Evolutionary conservation across 2,329 filamentous ascomycete species (phyloP), one percentile per base, ranked within the genome.

Genomic region (Trichophyton mentagrophytes): DNA sequence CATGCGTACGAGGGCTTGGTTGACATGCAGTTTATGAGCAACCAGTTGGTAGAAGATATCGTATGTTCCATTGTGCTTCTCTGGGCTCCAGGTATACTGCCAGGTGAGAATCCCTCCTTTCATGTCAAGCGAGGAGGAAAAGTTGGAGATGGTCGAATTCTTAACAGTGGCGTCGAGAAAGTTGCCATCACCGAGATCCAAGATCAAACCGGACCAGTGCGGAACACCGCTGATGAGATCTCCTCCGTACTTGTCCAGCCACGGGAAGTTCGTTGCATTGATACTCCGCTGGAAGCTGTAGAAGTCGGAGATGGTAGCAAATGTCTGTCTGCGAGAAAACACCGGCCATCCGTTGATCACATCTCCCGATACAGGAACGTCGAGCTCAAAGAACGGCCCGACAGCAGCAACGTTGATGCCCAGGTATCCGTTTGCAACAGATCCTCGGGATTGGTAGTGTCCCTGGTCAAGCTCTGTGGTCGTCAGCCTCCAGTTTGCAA

Each of bases 201-300:
- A 75, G 40, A 84, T 70, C 42, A 87, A 72, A 1, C 81, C 83
- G 27, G 79, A 78, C 79, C 85, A 87, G 68, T 89, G 86, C 5
- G 87, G 87, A 15, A 90, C 79, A 25, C 87, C 87, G 58, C 81
- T 82, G 64, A 89, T 86, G 58, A 87, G 84, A 67, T 90, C 86
- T 61, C 82, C 81, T 5, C 85, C 85, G 71, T 87, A 86, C 65
- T 88, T 82, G 61, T 82, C 78, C 49, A 89, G 70, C 85, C 86
- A 88, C 0, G 78, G 78, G 65, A 85, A 88, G 65, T 88, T 88
- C 5, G 80, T 80, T 0, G 79, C 78, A 51, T 82, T 83, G 0
- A 79, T 82, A 33, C 76, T 79, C 2, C 78, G 76, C 67, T 87
- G 83, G 2, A 76, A 76, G 63, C 87, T 79, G 69, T 80, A 88